Base-by-base conservation (phyloP, 163 green algal species). In the Trebouxia gelatinosa region DNA sequence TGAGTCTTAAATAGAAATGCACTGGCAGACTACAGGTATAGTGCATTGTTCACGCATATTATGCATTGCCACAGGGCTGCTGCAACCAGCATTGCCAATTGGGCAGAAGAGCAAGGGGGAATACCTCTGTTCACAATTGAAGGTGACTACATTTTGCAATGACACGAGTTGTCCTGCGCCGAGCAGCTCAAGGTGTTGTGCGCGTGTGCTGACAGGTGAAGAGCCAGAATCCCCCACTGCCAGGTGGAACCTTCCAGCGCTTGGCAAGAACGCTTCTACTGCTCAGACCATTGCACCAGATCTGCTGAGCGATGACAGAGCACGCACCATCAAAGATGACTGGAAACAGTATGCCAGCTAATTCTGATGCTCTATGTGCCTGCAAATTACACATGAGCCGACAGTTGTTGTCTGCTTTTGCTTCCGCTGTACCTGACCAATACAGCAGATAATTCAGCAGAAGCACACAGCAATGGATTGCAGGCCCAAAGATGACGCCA, bases 81-180 rank as follows among this genome's bases (percentile, higher is more conserved):
- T 11, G 72, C 79, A 34, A 84, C 86, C 17, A 81, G 80, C 16
- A 70, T 91, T 62, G 83, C 85, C 34, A 74, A 85, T 35, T 91
- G 85, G 83, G 71, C 90, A 3, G 88, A 92, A 65, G 88, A 92
- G 43, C 82, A 85, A 48, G 81, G 81, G 23, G 85, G 86, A 34
- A 76, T 88, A 17, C 72, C 74, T 13, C 77, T 92, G 21, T 90
- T 91, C 62, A 88, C 86, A 0, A 57, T 84, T 32, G 82, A 89
- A 84, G 88, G 85, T 86, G 37, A 29, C 32, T 39, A 40, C 40
- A 37, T 16, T 40, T 1, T 31, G 19, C 35, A 2, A 1, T 19
- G 6, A 3, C 2, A 2, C 19, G 29, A 50, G n/a, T 3, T 32
- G 29, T 5, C 31, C 26, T 66, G 34, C 17, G 40, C 23, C 66